Conservation (phyloP, 257 asterid species). For the Echites panduratus region DNA sequence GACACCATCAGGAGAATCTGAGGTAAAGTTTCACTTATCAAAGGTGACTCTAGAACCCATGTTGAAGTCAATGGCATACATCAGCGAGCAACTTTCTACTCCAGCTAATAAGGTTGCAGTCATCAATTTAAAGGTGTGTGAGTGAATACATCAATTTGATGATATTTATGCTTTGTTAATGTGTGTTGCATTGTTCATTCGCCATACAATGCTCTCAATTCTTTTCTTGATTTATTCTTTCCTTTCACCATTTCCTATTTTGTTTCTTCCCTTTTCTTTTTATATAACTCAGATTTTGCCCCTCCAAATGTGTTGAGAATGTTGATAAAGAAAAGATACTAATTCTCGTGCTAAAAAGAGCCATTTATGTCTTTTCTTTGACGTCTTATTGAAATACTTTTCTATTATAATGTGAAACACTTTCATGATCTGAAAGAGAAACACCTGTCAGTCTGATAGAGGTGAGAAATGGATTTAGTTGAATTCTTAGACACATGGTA, state of each 20-base stretch:
- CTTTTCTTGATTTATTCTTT: background rate
- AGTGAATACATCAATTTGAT: background rate
- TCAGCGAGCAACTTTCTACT: constrained; percentile 75
- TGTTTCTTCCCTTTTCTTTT: constrained; percentile 8
- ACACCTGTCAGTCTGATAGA: background rate
- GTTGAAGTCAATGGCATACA: constrained; percentile 87
- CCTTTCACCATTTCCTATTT: background rate
- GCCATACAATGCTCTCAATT: background rate
- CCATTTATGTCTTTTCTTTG: background rate
- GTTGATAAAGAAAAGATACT: background rate
- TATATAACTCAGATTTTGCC: background rate
- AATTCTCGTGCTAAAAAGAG: background rate
- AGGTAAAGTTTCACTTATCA: constrained; percentile 72
- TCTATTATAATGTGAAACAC: background rate
- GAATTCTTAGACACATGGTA: background rate
- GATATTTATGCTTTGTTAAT: constrained; percentile 1
- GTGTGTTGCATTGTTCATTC: background rate
- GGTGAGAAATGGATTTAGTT: background rate
- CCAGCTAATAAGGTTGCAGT: constrained; percentile 81
- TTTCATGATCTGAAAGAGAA: background rate
- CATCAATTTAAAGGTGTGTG: constrained; percentile 74
- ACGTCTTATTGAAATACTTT: background rate
- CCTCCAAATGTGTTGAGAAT: background rate
- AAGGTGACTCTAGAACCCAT: constrained; percentile 74
- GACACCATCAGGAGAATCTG: constrained; percentile 62